These are phyloP conservation scores for Eimeria brunetti DNA, from an alignment of 169 alveolate species.

Conservation along the genomic window DNA sequence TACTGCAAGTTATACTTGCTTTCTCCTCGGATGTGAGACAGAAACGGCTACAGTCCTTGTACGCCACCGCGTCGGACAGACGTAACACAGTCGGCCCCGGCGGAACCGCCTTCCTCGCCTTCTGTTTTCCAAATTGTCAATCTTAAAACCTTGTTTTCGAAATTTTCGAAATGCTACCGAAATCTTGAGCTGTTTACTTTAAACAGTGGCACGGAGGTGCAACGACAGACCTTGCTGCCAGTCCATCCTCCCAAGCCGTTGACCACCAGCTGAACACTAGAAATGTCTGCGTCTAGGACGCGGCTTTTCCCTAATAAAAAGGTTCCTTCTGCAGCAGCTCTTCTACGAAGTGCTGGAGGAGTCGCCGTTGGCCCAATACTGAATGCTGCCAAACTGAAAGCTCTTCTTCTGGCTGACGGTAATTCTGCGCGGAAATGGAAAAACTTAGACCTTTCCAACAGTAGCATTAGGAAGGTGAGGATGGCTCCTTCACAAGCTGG, in stretches of 20 bases:
- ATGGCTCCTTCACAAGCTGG: neutral
- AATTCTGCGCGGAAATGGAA: conserved; percentile 40
- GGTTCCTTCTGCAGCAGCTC: conserved; percentile 13
- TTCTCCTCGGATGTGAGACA: neutral
- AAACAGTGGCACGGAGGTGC: neutral
- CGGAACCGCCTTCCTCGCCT: conserved; percentile 21
- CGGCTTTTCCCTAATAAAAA: neutral
- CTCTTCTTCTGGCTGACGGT: conserved; percentile 61
- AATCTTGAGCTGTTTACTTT: neutral
- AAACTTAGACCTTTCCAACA: conserved; percentile 49
- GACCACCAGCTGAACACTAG: neutral
- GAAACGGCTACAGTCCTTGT: neutral
- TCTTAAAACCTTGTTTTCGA: neutral
- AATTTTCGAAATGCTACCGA: neutral
- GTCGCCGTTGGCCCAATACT: conserved; percentile 51
- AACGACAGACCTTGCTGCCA: neutral
- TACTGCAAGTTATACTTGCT: neutral
- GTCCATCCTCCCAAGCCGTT: neutral
- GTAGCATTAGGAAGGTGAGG: conserved; percentile 42
- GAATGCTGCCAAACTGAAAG: conserved; percentile 41
- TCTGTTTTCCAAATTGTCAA: neutral
- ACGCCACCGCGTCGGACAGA: conserved; percentile 5
- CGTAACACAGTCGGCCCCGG: neutral
- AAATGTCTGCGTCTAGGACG: conserved; percentile 23
- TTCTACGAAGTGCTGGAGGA: conserved; percentile 9